phyloP scores from a whole-genome alignment of 371 early-diverging fungal species.

The Apophysomyces sp. region DNA sequence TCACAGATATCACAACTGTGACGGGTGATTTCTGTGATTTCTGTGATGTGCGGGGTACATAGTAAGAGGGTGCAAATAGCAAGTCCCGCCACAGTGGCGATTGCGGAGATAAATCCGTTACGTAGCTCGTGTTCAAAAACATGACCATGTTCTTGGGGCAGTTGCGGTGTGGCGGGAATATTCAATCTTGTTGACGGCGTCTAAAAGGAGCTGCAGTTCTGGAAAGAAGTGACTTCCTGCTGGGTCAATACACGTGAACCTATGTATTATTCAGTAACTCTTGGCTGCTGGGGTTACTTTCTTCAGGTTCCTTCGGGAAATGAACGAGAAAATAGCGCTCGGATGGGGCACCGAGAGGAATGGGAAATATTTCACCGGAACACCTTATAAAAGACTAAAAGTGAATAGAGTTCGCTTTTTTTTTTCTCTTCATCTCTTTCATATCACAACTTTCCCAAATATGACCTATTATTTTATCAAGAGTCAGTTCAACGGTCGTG shows the following conservation, averaged over 20 bases:
- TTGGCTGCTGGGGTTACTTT: background rate
- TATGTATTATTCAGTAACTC: background rate
- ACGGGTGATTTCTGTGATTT: too few species aligned
- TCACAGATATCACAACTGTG: too few species aligned
- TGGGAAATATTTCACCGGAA: background rate
- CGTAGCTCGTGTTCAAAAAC: background rate
- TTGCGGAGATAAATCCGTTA: background rate
- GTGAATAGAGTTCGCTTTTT: too few species aligned
- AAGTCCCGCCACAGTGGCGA: background rate
- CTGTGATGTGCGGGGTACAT: too few species aligned
- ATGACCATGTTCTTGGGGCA: background rate
- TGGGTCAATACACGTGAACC: background rate
- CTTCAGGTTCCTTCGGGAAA: background rate
- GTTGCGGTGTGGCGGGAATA: background rate
- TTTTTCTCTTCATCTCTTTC: background rate
- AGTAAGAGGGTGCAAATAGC: too few species aligned
- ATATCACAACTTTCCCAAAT: background rate
- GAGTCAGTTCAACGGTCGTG: slow-evolving; percentile 30
- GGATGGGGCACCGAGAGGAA: background rate
- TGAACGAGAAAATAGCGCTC: background rate
- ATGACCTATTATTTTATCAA: slow-evolving; percentile 14
- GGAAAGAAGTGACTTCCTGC: background rate
- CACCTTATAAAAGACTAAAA: background rate
- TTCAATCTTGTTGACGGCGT: background rate
- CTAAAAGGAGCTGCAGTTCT: background rate